Evolutionary conservation across 228 moss, liverwort and hornwort genomes (phyloP).

Genomic region (Sphagnum fallax): DNA sequence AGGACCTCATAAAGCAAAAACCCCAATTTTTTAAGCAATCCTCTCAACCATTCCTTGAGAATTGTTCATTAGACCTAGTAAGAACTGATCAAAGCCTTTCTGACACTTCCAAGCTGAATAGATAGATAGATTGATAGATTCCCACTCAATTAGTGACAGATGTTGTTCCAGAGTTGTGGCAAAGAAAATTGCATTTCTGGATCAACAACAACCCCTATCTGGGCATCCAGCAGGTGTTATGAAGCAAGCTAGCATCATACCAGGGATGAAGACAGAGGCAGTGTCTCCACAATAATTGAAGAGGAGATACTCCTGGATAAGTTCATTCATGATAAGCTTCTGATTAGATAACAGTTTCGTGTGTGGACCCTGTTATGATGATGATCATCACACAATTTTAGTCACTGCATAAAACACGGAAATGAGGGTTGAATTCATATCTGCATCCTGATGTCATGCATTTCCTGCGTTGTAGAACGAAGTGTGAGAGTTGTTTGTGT

Average conservation of each 20-base stretch:
- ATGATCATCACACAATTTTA: no score
- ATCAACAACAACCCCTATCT: neutral
- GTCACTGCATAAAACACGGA: no score
- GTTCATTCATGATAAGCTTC: conserved; percentile 6
- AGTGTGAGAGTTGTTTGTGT: neutral
- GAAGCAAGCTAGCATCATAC: neutral
- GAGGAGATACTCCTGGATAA: conserved; percentile 7
- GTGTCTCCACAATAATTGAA: conserved; percentile 6
- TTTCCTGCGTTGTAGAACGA: neutral
- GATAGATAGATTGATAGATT: neutral
- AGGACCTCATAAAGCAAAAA: neutral
- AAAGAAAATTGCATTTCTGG: neutral
- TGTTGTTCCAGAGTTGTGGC: neutral
- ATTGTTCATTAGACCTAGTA: no score
- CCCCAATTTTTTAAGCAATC: neutral
- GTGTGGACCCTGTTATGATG: neutral
- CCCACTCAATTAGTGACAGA: neutral
- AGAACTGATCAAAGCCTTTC: neutral
- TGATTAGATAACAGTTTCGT: conserved; percentile 6
- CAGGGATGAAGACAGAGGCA: conserved; percentile 6
- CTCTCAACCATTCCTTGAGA: no score
- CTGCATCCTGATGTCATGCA: neutral
- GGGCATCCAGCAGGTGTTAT: neutral
- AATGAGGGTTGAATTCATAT: no score
- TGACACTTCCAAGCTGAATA: neutral